Evolutionary conservation across 2,329 filamentous ascomycete genomes (phyloP), one percentile per base, ranked within the genome.

Genomic region (Leptographium wingfieldii): DNA sequence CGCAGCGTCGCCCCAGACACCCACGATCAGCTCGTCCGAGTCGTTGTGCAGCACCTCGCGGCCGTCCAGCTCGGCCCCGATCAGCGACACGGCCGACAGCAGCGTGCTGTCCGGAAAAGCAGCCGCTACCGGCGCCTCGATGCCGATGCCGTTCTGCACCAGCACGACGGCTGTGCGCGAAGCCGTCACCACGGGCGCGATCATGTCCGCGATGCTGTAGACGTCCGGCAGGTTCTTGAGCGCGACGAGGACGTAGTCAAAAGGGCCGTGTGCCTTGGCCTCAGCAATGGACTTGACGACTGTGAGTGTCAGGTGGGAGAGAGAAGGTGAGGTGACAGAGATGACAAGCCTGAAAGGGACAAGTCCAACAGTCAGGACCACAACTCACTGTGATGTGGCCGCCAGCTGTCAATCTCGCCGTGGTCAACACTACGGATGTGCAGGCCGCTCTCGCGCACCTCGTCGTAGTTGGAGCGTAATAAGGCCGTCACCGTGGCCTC

Each of bases 61-160:
- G 56, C 33, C 52, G 31, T 33, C 48, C 22, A 56, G 60, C 56
- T 49, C 49, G 43, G 52, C 60, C n/a, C 55, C 49, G 7, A 55
- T 40, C 35, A 55, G 55, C 38, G 55, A 53, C 10, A 59, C 58
- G 31, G 53, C 55, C 5, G 59, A 60, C 35, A 60, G 14, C 27
- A 61, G 10, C 40, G 33, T 12, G 25, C 46, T 58, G 52, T 9
- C 22, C n/a, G 60, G 56, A 29, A 58, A 61, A 10, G 56, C 52
- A 1, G 29, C 56, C 3, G 22, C 25, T 14, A 56, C 16, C 3
- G 57, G 52, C 25, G 29, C 33, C 54, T 61, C 60, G 46, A 58
- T 61, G 25, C 12, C 57, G 52, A 61, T 53, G 54, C 60, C 60
- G 57, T 61, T 61, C 60, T 61, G 60, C 16, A 58, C 48, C 31